phyloP scores from a whole-genome alignment of 352 stramenopile genomes.

The Phytophthora citrophthora region DNA sequence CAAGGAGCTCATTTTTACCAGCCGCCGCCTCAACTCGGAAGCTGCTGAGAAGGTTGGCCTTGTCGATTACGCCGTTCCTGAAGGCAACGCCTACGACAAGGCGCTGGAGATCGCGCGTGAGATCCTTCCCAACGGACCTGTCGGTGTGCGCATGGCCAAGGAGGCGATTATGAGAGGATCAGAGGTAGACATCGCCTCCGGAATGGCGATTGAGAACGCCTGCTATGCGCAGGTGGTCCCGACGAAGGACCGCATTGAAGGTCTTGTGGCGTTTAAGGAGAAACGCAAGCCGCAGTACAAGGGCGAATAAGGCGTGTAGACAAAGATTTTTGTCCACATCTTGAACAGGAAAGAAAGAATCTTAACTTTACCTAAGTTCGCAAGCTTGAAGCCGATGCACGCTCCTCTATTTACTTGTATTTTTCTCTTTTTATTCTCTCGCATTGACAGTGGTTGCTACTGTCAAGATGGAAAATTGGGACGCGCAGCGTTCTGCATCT shows the following conservation, averaged over 20 bases:
- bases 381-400: not conserved
- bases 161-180: slow-evolving; percentile 87
- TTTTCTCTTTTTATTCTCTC: slow-evolving; percentile 12
- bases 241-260: slow-evolving; percentile 94
- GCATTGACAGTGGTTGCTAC: not conserved
- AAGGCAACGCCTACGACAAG: slow-evolving; percentile 68
- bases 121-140: slow-evolving; percentile 92
- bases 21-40: slow-evolving; percentile 75
- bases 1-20: slow-evolving; percentile 96
- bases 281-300: slow-evolving; percentile 93
- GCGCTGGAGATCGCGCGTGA: slow-evolving; percentile 87
- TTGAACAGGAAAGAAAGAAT: not conserved
- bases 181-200: slow-evolving; percentile 80
- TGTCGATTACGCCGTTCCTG: slow-evolving; percentile 87
- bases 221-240: slow-evolving; percentile 93
- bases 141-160: slow-evolving; percentile 94
- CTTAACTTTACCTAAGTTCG: no score
- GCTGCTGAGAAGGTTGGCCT: slow-evolving; percentile 87
- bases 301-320: slow-evolving; percentile 61
- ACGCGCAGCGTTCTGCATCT: slow-evolving; percentile 1
- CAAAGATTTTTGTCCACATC: not conserved
- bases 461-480: slow-evolving; percentile 6
- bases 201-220: slow-evolving; percentile 92
- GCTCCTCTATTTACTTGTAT: slow-evolving; percentile 27
- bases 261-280: slow-evolving; percentile 92